Evolutionary conservation across 352 stramenopile species (phyloP).

Genomic region (Globisporangium paddicum): DNA sequence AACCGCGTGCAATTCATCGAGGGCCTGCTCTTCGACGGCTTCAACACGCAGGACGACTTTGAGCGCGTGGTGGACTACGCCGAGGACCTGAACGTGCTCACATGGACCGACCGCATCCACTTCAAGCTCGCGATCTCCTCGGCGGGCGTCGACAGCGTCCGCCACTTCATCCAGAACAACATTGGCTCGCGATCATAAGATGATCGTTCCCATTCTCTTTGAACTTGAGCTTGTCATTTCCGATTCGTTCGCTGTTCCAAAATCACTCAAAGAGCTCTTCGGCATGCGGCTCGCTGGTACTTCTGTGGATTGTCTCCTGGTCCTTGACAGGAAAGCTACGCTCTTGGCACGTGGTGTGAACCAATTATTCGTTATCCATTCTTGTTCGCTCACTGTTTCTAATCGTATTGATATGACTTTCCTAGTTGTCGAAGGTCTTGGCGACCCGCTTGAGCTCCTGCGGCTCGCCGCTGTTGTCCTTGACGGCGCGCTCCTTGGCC

Average conservation of each 20-base stretch:
- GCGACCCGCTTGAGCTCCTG: constrained; percentile 19
- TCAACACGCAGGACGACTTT: constrained; percentile 82
- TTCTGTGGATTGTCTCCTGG: too few relatives aligned
- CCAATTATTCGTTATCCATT: not conserved
- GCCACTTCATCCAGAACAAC: constrained; percentile 68
- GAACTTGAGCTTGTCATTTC: not conserved
- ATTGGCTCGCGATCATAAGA: constrained; percentile 9
- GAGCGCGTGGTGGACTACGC: constrained; percentile 73
- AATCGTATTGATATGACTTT: not conserved
- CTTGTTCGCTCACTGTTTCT: not conserved
- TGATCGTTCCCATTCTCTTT: not conserved
- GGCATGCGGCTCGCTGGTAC: too few relatives aligned
- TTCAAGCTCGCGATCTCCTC: constrained; percentile 69
- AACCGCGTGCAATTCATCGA: constrained; percentile 83
- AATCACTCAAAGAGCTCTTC: too few relatives aligned
- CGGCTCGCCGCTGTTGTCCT: constrained; percentile 4
- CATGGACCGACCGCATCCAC: constrained; percentile 79
- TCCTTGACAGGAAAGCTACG: too few relatives aligned
- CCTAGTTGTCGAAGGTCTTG: constrained; percentile 21
- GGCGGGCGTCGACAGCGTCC: constrained; percentile 60
- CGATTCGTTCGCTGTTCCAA: too few relatives aligned
- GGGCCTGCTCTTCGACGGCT: constrained; percentile 85
- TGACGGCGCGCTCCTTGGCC: constrained; percentile 42
- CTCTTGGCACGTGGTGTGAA: too few relatives aligned
- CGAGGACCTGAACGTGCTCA: constrained; percentile 61